phyloP scores from a whole-genome alignment of 805 yeast species.

The Ogataea nitratoaversa region DNA sequence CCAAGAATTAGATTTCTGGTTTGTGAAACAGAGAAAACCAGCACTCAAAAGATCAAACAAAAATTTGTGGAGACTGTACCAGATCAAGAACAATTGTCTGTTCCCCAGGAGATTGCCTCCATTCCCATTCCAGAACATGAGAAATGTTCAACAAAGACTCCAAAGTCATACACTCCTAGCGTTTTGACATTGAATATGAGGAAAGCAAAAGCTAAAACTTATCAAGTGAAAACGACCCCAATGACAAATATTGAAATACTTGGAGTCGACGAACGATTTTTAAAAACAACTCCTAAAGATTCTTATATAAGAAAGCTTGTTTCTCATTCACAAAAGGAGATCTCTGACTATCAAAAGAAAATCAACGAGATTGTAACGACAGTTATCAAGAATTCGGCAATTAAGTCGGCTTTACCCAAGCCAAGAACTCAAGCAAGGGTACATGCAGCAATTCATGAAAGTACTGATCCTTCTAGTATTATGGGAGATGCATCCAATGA shows the following conservation, averaged over 20 bases:
- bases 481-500: too few relatives aligned
- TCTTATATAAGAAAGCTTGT: conserved; percentile 3
- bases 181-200: conserved; percentile 6
- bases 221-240: neutral
- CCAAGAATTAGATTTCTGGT: conserved; percentile 8
- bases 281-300: conserved; percentile 3
- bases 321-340: conserved; percentile 1
- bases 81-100: neutral
- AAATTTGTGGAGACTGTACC: neutral
- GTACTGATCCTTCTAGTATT: too few relatives aligned
- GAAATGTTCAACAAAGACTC: neutral
- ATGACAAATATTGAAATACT: neutral
- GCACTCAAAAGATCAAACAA: neutral
- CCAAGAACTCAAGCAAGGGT: too few relatives aligned
- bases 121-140: neutral
- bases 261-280: neutral
- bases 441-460: too few relatives aligned
- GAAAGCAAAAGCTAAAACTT: neutral
- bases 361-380: conserved; percentile 2
- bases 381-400: neutral
- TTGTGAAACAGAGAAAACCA: conserved; percentile 1
- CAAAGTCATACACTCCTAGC: conserved; percentile 1
- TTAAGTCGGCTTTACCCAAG: neutral
- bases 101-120: neutral
- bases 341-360: conserved; percentile 3